Percentiles rank a stretch among this genome's conserved stretches.
Evolutionary conservation across 208 protist species (phyloP).

Genomic region (Crithidia expoeki): DNA sequence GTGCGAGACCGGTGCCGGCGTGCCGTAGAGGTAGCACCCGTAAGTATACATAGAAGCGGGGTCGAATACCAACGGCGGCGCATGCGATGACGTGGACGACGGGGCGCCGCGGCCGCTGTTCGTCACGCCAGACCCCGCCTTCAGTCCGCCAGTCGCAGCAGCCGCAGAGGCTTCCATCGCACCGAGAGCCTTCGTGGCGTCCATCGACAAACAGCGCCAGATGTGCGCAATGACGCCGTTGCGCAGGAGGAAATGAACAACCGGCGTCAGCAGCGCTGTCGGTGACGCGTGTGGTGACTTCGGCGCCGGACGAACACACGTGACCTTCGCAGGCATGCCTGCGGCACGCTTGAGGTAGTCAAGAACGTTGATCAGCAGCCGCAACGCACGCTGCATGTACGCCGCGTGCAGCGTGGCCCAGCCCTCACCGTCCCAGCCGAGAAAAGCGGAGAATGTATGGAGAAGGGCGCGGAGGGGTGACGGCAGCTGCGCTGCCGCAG

Average conservation of each 20-base stretch:
- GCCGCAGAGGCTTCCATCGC: not conserved
- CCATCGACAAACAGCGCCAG: slow-evolving; percentile 27
- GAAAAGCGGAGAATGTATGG: slow-evolving; percentile 13
- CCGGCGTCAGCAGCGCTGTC: not conserved
- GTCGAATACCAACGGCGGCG: not conserved
- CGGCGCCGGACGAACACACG: not conserved
- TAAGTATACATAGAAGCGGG: not conserved
- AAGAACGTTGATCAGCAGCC: slow-evolving; percentile 12
- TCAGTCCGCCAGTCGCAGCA: not conserved
- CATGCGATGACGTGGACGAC: not conserved
- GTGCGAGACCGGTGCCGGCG: not conserved
- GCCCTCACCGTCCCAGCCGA: slow-evolving; percentile 24
- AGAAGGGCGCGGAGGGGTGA: slow-evolving; percentile 13
- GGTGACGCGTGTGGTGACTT: not conserved
- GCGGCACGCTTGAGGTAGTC: not conserved
- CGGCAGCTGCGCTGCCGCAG: slow-evolving; percentile 1
- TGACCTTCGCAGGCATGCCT: not conserved
- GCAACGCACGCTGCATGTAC: slow-evolving; percentile 16
- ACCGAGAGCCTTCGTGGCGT: slow-evolving; percentile 17
- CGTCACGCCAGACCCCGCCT: no score
- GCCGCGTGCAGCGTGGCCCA: slow-evolving; percentile 14
- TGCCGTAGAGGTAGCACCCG: slow-evolving; percentile 11
- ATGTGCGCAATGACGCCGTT: slow-evolving; percentile 21
- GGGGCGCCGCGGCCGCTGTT: not conserved
- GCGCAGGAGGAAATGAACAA: not conserved